phyloP scores from a whole-genome alignment of 441 rosid species.

The Lepidium campestre region DNA sequence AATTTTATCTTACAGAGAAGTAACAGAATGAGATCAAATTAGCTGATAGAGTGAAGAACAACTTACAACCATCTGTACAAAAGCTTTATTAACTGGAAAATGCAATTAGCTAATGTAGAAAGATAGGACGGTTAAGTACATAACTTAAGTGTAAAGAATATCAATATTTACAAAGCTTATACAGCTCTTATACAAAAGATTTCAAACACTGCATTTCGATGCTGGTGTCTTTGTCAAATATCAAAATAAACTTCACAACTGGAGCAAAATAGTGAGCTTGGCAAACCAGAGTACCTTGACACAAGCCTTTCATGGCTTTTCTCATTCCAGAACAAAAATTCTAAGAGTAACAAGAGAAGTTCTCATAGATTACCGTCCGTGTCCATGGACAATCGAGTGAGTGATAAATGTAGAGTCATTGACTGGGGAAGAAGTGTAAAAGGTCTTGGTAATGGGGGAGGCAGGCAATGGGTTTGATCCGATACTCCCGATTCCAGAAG shows the following conservation, averaged over 20 bases:
- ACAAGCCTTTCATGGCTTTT: not conserved
- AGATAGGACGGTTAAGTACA: not conserved
- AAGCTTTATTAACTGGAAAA: not conserved
- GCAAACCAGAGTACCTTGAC: slow-evolving; percentile 4
- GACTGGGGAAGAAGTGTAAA: slow-evolving; percentile 20
- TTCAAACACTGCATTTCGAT: not conserved
- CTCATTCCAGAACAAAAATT: not conserved
- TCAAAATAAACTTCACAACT: not conserved
- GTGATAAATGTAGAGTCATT: slow-evolving; percentile 14
- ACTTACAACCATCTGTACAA: not conserved
- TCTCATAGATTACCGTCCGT: slow-evolving; percentile 14
- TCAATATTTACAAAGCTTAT: slow-evolving; percentile 4
- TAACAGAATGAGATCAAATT: not conserved
- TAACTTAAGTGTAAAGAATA: not conserved
- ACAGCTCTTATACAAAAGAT: not conserved
- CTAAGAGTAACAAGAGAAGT: not conserved
- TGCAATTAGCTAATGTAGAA: not conserved
- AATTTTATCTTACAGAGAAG: not conserved
- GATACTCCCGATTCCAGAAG: slow-evolving; percentile 13
- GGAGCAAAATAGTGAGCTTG: not conserved
- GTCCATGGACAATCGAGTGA: slow-evolving; percentile 22
- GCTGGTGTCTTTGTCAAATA: not conserved
- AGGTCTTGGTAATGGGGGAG: not conserved
- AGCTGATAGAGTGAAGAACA: not conserved
- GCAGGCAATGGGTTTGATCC: not conserved